Conservation (phyloP, 1,139 yeast genomes). For the Candida dubliniensis region DNA sequence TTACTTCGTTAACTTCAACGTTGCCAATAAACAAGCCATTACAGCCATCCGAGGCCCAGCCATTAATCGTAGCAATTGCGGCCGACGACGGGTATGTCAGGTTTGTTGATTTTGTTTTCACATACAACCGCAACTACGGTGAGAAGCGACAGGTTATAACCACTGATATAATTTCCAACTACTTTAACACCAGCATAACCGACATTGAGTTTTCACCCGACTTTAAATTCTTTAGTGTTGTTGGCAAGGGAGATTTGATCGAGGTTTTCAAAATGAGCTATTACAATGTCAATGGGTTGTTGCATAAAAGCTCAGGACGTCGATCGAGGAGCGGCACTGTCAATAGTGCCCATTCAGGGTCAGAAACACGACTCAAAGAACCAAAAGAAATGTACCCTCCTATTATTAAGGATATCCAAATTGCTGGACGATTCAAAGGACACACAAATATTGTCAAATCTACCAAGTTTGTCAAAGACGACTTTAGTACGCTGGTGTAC, state of each 20-base stretch:
- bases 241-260: constrained; percentile 60
- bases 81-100: constrained; percentile 68
- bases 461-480: constrained; percentile 34
- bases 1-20: constrained; percentile 35
- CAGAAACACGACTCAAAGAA: background rate
- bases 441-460: constrained; percentile 64
- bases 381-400: constrained; percentile 29
- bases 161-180: constrained; percentile 63
- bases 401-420: constrained; percentile 40
- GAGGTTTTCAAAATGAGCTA: constrained; percentile 52
- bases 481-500: constrained; percentile 37
- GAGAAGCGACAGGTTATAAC: constrained; percentile 37
- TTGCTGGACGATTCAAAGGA: constrained; percentile 58
- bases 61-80: constrained; percentile 56
- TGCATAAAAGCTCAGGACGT: constrained; percentile 25
- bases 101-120: constrained; percentile 48
- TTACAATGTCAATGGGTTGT: constrained; percentile 37
- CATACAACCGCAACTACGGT: constrained; percentile 24
- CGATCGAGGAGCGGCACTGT: constrained; percentile 43
- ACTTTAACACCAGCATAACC: constrained; percentile 63
- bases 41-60: constrained; percentile 21
- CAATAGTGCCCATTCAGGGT: constrained; percentile 27
- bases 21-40: constrained; percentile 16
- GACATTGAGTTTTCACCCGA: constrained; percentile 64
- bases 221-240: constrained; percentile 56